Evolutionary conservation across 2,329 filamentous ascomycete species (phyloP), one percentile per base, ranked within the genome.

Genomic region (Colletotrichum australisinense): DNA sequence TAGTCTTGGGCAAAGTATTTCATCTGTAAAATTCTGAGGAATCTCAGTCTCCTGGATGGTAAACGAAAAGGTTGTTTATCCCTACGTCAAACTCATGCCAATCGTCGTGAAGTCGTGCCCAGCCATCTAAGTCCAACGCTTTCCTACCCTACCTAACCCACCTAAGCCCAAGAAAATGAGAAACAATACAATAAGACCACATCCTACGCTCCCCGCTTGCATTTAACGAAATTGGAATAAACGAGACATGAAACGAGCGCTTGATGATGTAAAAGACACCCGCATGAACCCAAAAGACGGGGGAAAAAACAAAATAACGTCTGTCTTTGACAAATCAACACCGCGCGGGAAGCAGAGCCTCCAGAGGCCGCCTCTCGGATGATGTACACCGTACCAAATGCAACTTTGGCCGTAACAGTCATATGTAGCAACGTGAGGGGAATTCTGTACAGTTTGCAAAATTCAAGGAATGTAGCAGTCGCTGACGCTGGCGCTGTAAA

Each of bases 301-400:
- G 7, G 1, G n/a, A 7, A 46, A 46, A 8, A 42, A 28, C 5
- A 7, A 35, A 42, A 5, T 16, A 22, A 3, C 22, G 22, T 57
- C 16, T 35, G 28, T 49, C 19, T 30, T 46, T 38, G 16, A 12
- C 16, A 53, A 46, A 42, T 19, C 58, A 24, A 11, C 16, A 52
- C 56, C 24, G 42, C 55, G 32, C 38, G 52, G n/a, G 59, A 55
- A 38, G 32, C 53, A 52, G 38, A 19, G 19, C 30, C 59, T 69
- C 66, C 66, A 69, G 66, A 64, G 70, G 46, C 32, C 32, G 30
- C 26, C 38, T 58, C 59, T 52, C 30, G 19, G 7, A 63, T 49
- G 42, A 49, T 69, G 58, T 53, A 24, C 30, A 30, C 30, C 49
- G 14, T 19, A 24, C 42, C 30, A n/a, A 58, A 35, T 12, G 52